These are phyloP conservation scores for Jatropha podagrica DNA, from an alignment of 441 rosid species.

Conservation along the genomic window DNA sequence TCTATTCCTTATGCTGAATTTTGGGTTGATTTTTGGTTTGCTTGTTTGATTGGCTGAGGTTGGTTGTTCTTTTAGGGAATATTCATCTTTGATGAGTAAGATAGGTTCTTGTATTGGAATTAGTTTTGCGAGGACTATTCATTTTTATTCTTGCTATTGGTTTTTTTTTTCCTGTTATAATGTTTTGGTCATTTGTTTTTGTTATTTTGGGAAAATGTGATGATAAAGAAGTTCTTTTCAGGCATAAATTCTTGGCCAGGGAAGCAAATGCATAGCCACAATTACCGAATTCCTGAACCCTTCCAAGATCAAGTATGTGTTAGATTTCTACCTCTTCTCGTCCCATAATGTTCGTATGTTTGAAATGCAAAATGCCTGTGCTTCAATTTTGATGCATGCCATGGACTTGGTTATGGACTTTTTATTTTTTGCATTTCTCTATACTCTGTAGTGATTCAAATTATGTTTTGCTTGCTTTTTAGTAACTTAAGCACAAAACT, in stretches of 20 bases:
- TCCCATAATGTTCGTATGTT: background rate
- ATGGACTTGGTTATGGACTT: background rate
- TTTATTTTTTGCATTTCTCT: background rate
- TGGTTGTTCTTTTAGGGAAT: background rate
- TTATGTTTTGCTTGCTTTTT: background rate
- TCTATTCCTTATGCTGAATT: background rate
- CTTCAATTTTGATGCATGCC: background rate
- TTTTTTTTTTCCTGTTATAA: background rate
- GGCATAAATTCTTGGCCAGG: slow-evolving; percentile 88
- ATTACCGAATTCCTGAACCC: slow-evolving; percentile 69
- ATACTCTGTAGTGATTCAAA: background rate
- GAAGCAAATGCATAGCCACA: slow-evolving; percentile 90
- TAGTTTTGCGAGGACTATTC: background rate
- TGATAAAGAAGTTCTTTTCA: slow-evolving; percentile 20
- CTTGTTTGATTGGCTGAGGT: background rate
- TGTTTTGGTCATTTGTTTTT: slow-evolving; percentile 1
- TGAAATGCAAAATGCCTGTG: background rate
- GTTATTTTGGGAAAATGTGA: background rate
- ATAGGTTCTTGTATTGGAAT: background rate
- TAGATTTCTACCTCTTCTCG: slow-evolving; percentile 20
- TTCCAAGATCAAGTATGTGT: slow-evolving; percentile 62
- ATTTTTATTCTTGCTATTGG: background rate
- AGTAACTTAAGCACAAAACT: background rate
- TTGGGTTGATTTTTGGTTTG: background rate
- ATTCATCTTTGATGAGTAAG: background rate